Percentiles rank a stretch among this genome's conserved stretches.
Evolutionary conservation across 257 asterid species (phyloP).

Genomic region (Scutellaria minor): DNA sequence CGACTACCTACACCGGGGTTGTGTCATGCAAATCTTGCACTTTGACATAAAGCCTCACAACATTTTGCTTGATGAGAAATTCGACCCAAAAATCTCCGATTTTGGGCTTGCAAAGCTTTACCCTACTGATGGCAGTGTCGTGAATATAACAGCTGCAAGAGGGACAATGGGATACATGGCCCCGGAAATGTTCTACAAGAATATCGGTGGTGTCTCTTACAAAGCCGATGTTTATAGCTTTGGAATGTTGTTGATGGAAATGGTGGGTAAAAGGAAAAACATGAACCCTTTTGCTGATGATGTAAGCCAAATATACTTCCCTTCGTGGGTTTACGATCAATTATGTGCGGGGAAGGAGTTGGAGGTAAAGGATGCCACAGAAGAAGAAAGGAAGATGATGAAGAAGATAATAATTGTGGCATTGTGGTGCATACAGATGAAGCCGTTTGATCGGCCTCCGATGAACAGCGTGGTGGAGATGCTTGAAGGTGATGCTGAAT

Average conservation of each 20-base stretch:
- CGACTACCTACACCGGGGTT: slow-evolving; percentile 48
- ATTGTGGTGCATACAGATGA: slow-evolving; percentile 59
- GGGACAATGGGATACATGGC: slow-evolving; percentile 59
- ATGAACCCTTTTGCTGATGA: slow-evolving; percentile 45
- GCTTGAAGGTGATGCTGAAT: slow-evolving; percentile 49
- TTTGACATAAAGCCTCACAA: slow-evolving; percentile 53
- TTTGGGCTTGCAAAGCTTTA: slow-evolving; percentile 46
- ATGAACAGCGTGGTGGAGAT: slow-evolving; percentile 53
- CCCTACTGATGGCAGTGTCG: slow-evolving; percentile 29
- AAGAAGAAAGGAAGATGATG: slow-evolving; percentile 42
- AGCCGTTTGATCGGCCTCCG: slow-evolving; percentile 55
- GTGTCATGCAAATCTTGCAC: slow-evolving; percentile 52
- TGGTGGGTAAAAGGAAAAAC: slow-evolving; percentile 45
- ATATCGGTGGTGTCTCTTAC: slow-evolving; percentile 46
- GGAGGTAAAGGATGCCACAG: slow-evolving; percentile 40
- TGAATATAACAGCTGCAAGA: slow-evolving; percentile 44
- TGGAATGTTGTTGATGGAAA: slow-evolving; percentile 52
- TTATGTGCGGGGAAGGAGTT: slow-evolving; percentile 39
- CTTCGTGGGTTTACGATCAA: slow-evolving; percentile 51
- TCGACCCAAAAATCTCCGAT: slow-evolving; percentile 49
- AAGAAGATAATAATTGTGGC: slow-evolving; percentile 51
- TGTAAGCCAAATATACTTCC: slow-evolving; percentile 49
- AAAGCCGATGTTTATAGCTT: slow-evolving; percentile 53
- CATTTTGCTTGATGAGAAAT: slow-evolving; percentile 42
- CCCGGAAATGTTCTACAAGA: slow-evolving; percentile 49